Base-by-base conservation (phyloP, 1,284 basidiomycete species). In the Phlebopus sp. region DNA sequence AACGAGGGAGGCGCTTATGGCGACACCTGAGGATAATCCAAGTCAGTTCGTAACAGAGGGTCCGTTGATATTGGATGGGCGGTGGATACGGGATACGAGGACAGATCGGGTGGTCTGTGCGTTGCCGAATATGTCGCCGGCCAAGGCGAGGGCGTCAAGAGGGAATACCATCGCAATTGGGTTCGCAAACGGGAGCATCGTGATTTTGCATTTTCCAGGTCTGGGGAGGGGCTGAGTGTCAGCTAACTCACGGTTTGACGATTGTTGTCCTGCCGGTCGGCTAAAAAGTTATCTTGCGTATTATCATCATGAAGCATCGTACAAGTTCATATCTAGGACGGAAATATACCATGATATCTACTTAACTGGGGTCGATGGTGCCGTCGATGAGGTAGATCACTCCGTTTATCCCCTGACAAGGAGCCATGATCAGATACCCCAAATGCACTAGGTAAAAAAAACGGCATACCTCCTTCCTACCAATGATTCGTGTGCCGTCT, bases 301-400 rank as follows among this genome's bases (percentile, higher is more conserved):
- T 29, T 9, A 29, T 8, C 7, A 11, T 29, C 27, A 29, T 29
- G 27, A 2, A 29, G 4, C 27, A 29, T 39, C 25, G 37, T 39
- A 39, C 37, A 39, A 21, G 9, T n/a, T n/a, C n/a, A 21, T 39
- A n/a, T 30, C 6, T 17, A 31, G 7, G 21, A 14, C 18, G 37
- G 29, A 14, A 25, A 29, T 11, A 32, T 31, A 42, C 15, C 40
- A 18, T 34, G n/a, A 10, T 18, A 21, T n/a, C 13, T 37, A 8
- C 18, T 59, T 42, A 60, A 40, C 47, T 48, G n/a, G 45, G 53
- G 8, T 52, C 37, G 44, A 86, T 69, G 6, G 82, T 77, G 37
- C 82, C 80, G 59, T 90, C 86, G 43, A 90, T 77, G 55, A 89
- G 62, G 62, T 85, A 88, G 38, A 90, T 59, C 9, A 84, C 74